Conservation (phyloP, 306 rosid species). For the Inga laurina region DNA sequence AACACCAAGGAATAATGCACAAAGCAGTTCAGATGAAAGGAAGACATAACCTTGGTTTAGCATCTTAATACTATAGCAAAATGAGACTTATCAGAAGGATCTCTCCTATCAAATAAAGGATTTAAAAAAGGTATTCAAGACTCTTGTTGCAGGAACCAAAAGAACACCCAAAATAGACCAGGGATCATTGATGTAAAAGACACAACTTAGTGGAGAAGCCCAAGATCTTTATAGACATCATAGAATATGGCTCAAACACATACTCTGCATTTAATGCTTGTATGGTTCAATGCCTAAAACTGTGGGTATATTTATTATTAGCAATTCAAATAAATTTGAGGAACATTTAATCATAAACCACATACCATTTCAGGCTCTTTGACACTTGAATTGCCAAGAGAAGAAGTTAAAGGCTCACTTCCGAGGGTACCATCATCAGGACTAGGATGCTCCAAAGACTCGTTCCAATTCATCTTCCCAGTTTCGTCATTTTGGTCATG, state of each 20-base stretch:
- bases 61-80: not conserved
- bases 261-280: not conserved
- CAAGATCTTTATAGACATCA: not conserved
- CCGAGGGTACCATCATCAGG: constrained; percentile 42
- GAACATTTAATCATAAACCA: constrained; percentile 17
- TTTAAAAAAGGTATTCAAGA: not conserved
- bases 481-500: constrained; percentile 43
- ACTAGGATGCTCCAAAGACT: constrained; percentile 48
- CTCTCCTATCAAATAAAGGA: not conserved
- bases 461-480: constrained; percentile 39
- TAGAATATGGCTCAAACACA: not conserved
- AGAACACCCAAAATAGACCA: not conserved
- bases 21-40: not conserved
- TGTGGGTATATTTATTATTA: constrained; percentile 13
- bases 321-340: constrained; percentile 23
- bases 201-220: not conserved
- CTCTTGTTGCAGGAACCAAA: not conserved
- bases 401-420: constrained; percentile 43
- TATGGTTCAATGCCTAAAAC: constrained; percentile 22
- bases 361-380: constrained; percentile 59
- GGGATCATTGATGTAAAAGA: not conserved
- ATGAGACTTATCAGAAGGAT: not conserved
- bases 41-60: not conserved
- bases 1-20: not conserved
- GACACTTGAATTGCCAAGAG: constrained; percentile 35